Percentiles rank a stretch among this genome's conserved stretches.
phyloP scores from a whole-genome alignment of 2,329 filamentous ascomycete genomes.

The Ophiostoma australiae region DNA sequence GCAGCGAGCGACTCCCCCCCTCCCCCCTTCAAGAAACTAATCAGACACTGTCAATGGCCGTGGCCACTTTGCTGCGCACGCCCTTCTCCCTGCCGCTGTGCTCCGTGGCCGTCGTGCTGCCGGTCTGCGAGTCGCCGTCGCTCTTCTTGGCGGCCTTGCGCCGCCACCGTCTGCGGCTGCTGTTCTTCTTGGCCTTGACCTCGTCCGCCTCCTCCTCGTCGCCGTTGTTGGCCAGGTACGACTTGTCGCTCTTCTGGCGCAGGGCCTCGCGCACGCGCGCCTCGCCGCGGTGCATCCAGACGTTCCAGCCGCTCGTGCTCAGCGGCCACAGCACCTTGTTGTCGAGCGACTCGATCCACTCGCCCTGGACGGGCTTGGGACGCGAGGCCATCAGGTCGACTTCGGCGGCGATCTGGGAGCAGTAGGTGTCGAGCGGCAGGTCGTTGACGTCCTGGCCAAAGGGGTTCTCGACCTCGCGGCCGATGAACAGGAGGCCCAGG shows the following conservation, averaged over 20 bases:
- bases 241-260: slow-evolving; percentile 21
- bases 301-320: slow-evolving; percentile 42
- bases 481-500: slow-evolving; percentile 61
- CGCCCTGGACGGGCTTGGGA: slow-evolving; percentile 45
- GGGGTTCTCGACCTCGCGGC: slow-evolving; percentile 63
- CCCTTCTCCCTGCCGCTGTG: neutral
- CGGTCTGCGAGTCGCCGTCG: neutral
- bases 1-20: neutral
- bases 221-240: neutral
- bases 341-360: slow-evolving; percentile 42
- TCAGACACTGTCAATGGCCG: slow-evolving; percentile 5
- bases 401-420: slow-evolving; percentile 58
- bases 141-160: neutral
- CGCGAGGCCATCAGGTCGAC: slow-evolving; percentile 57
- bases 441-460: slow-evolving; percentile 66
- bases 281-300: slow-evolving; percentile 45
- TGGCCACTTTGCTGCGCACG: neutral
- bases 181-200: slow-evolving; percentile 31
- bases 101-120: slow-evolving; percentile 8
- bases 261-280: slow-evolving; percentile 43
- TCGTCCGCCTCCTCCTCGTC: slow-evolving; percentile 8
- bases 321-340: slow-evolving; percentile 41
- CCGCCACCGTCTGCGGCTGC: slow-evolving; percentile 12
- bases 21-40: neutral
- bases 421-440: slow-evolving; percentile 59